Base-by-base conservation (phyloP, 2,329 filamentous ascomycete species). In the Neonectria faginata region DNA sequence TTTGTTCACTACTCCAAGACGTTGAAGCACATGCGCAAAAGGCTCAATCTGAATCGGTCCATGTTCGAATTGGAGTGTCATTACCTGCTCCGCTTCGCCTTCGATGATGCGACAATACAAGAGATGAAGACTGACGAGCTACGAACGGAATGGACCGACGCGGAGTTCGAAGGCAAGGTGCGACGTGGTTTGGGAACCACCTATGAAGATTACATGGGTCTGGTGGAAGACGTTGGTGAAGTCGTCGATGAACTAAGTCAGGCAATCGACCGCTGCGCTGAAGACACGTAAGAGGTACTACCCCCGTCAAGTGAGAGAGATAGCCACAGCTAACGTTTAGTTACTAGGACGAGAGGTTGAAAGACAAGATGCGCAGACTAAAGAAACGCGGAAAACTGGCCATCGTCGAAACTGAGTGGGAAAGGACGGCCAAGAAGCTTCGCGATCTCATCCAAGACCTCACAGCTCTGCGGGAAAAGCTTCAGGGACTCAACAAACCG, bases 31-130 rank as follows among this genome's bases (percentile, higher is more conserved):
- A 60, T 60, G 41, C 8, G 39, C 4, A 60, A 60, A 51, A 48
- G 16, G 10, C 58, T 60, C 3, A 18, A 31, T 6, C 20, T 25
- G 3, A 56, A 56, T 44, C 31, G 51, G 2, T 47, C 51, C 20
- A 56, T 56, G 58, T 60, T 60, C 42, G 51, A 60, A 16, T 29
- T 56, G 11, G 58, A 60, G 58, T 60, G 45, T 5, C 44, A 48
- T 18, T 53, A 48, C 18, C 22, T 60, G 12, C 22, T 60, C n/a
- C 58, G 31, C 22, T 56, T 60, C 22, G 58, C 58, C 29, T 60
- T 60, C 51, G 18, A 52, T 1, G 41, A 60, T 3, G n/a, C 25
- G 11, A 60, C 41, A 4, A 48, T 60, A 5, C 6, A 16, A 22
- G 14, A 22, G 14, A 60, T 60, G 58, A 56, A 56, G 41, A 14